Percentiles rank a stretch among this genome's conserved stretches.
These are phyloP conservation scores for Achaetomiella virescens DNA, from an alignment of 495 filamentous ascomycete species.

Conservation along the genomic window DNA sequence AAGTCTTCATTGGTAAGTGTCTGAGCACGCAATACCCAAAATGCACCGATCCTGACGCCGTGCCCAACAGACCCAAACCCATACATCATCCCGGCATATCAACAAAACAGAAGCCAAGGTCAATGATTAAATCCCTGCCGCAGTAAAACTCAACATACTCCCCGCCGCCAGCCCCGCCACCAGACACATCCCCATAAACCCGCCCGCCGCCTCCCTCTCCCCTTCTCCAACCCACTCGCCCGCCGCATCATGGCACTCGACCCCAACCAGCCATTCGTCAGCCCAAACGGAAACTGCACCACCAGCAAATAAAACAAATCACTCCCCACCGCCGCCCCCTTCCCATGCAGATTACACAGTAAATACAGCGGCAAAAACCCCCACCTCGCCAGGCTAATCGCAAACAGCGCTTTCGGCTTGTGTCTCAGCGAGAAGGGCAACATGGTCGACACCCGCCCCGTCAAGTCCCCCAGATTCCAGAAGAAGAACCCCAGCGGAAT, in stretches of 20 bases:
- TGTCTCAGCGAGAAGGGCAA: constrained; percentile 52
- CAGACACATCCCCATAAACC: constrained; percentile 87
- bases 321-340: constrained; percentile 62
- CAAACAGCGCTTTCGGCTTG: constrained; percentile 58
- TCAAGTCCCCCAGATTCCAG: constrained; percentile 87
- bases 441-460: constrained; percentile 65
- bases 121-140: constrained; percentile 40
- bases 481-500: constrained; percentile 86
- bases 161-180: constrained; percentile 77
- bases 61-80: neutral
- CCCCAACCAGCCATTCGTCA: constrained; percentile 79
- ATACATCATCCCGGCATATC: neutral
- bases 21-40: neutral
- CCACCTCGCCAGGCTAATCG: constrained; percentile 54
- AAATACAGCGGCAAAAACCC: constrained; percentile 79
- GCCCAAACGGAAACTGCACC: constrained; percentile 77
- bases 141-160: constrained; percentile 82
- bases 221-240: constrained; percentile 67
- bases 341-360: constrained; percentile 75
- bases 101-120: neutral
- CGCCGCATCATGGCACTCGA: constrained; percentile 85
- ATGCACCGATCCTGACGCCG: neutral
- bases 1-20: too few species aligned
- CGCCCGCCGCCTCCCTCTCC: constrained; percentile 82
- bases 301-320: constrained; percentile 83